These are phyloP conservation scores for Misopates orontium DNA, from an alignment of 257 asterid species.

Conservation along the genomic window DNA sequence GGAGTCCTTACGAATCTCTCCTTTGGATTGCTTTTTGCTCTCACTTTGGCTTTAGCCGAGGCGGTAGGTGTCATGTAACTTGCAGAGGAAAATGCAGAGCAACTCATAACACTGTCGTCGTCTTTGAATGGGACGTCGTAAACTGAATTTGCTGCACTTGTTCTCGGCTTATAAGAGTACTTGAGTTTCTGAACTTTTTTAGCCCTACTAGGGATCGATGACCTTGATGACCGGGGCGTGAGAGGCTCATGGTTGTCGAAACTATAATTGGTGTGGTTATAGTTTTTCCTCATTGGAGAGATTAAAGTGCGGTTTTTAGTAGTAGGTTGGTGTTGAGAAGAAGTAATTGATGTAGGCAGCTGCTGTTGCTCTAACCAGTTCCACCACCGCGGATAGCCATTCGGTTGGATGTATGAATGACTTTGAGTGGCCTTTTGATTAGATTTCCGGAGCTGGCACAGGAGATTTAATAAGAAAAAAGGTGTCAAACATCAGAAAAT, in stretches of 20 bases:
- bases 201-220: conserved; percentile 53
- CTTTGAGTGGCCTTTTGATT: conserved; percentile 45
- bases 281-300: conserved; percentile 54
- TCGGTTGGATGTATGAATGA: conserved; percentile 42
- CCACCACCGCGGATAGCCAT: conserved; percentile 98
- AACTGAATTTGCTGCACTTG: conserved; percentile 44
- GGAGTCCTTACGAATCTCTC: conserved; percentile 74
- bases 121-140: conserved; percentile 60
- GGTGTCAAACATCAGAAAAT: neutral
- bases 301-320: conserved; percentile 38
- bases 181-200: conserved; percentile 56
- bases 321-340: conserved; percentile 43
- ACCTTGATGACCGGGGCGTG: conserved; percentile 78
- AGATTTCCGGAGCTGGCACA: conserved; percentile 65
- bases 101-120: conserved; percentile 82
- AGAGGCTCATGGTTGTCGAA: conserved; percentile 52
- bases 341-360: conserved; percentile 38
- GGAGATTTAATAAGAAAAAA: neutral
- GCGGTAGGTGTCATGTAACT: conserved; percentile 84
- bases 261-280: conserved; percentile 25
- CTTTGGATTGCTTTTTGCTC: conserved; percentile 78
- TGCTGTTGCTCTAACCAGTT: conserved; percentile 86
- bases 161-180: conserved; percentile 48
- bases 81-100: conserved; percentile 86
- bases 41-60: conserved; percentile 76